Base-by-base conservation (phyloP, 208 protist species). In the Acanthamoeba lugdunensis region DNA sequence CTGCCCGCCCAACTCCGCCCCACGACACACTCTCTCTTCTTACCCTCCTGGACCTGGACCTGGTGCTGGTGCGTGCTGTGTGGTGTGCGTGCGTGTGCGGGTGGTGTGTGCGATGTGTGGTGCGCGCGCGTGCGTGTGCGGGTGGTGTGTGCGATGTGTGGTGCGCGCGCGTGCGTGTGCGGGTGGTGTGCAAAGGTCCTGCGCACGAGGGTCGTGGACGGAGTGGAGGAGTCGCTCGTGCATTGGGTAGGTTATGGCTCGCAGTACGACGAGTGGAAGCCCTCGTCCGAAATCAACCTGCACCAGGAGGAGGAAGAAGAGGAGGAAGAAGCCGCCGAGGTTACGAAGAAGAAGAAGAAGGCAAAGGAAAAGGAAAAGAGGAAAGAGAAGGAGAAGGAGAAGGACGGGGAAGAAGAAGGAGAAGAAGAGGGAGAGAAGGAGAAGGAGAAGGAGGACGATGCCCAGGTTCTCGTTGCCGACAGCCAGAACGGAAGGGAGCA, bases 251-350 rank as follows among this genome's bases (percentile, higher is more conserved):
- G 79, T 9, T 87, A 50, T 50, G 79, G n/a, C 21, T 30, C 79
- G 14, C 5, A 87, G 79, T 21, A 87, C 50, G 79, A 87, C 28
- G 48, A 87, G 79, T 87, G 79, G 79, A 54, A 50, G 4, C 71
- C 71, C 28, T 79, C 71, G 71, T 4, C 71, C 37, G 6, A 50
- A 4, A 50, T 79, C 37, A 11, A 6, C 37, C 11, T 6, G 25
- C 23, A 37, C 7, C 21, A 54, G 61, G 33, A 65, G 9, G 84
- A 63, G 63, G 58, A 91, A n/a, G 85, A 23, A 48, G 58, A 71
- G 33, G 48, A 69, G 33, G 23, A 33, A 9, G 48, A 87, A 14
- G 7, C 18, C 33, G 73, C 69, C 9, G 16, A 54, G 6, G 13
- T 8, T 8, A 21, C 41, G 75, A 84, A 84, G 23, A 50, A 33